Percentiles rank a stretch among this genome's conserved stretches.
These are phyloP conservation scores for Aspergillus quadricinctus DNA, from an alignment of 2,329 filamentous ascomycete species.

Conservation along the genomic window DNA sequence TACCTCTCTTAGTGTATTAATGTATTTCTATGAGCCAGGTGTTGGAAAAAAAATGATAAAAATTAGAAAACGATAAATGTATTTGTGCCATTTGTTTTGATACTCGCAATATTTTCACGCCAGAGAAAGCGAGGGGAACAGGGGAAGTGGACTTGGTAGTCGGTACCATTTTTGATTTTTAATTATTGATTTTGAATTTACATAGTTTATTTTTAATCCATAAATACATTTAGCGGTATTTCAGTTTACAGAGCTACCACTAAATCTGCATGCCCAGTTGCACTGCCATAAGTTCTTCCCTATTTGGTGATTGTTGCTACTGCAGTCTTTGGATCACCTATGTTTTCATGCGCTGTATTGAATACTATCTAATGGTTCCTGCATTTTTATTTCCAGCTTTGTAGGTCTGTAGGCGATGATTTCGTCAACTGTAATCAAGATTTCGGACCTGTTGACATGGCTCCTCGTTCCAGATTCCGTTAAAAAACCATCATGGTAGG, in stretches of 20 bases:
- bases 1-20: constrained; percentile 10
- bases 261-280: background rate
- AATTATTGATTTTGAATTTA: background rate
- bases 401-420: background rate
- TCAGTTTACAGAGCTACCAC: background rate
- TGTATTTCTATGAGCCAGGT: constrained; percentile 1
- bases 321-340: too few relatives aligned
- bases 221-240: background rate
- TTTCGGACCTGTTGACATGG: background rate
- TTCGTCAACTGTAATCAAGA: background rate
- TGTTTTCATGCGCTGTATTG: too few relatives aligned
- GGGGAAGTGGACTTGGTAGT: background rate
- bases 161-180: background rate
- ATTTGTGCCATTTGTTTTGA: background rate
- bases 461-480: background rate
- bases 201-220: background rate
- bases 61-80: background rate
- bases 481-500: background rate
- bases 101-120: background rate
- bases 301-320: too few relatives aligned
- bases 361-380: background rate
- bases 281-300: background rate
- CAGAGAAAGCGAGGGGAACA: background rate
- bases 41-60: background rate
- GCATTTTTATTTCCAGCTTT: background rate